Conservation (phyloP, 345 rosid species). For the Aegle marmelos region DNA sequence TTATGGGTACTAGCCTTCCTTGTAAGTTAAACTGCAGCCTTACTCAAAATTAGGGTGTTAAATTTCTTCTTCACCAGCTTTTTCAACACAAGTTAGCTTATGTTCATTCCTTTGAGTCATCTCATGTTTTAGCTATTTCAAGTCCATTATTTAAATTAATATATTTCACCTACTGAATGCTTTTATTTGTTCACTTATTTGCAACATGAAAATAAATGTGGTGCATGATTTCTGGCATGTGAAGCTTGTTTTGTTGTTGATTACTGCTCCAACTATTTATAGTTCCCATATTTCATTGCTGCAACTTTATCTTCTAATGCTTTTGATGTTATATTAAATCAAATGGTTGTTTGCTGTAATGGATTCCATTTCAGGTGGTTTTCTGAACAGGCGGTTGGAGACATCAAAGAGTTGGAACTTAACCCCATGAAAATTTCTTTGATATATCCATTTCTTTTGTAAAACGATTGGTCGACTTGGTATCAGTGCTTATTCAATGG, state of each 20-base stretch:
- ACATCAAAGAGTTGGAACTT: slow-evolving; percentile 24
- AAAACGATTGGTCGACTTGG: neutral
- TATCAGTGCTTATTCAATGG: too few relatives aligned
- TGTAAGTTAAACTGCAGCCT: too few relatives aligned
- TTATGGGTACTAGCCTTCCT: too few relatives aligned
- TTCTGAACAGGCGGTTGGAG: slow-evolving; percentile 37
- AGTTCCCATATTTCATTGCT: neutral
- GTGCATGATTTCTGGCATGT: neutral
- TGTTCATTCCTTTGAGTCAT: too few relatives aligned
- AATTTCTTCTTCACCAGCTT: too few relatives aligned
- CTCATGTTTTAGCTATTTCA: too few relatives aligned
- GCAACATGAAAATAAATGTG: neutral
- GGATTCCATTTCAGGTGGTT: slow-evolving; percentile 38
- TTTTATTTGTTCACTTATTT: too few relatives aligned
- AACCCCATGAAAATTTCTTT: slow-evolving; percentile 25
- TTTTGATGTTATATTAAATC: neutral
- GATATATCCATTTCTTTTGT: neutral
- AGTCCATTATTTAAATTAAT: too few relatives aligned
- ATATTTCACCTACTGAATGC: too few relatives aligned
- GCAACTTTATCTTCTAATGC: neutral
- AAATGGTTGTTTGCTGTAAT: neutral
- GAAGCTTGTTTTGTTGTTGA: neutral
- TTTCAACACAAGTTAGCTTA: too few relatives aligned
- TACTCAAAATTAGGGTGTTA: too few relatives aligned
- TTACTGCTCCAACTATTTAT: neutral